phyloP scores from a whole-genome alignment of 495 filamentous ascomycete species.

The Neurospora sp. region DNA sequence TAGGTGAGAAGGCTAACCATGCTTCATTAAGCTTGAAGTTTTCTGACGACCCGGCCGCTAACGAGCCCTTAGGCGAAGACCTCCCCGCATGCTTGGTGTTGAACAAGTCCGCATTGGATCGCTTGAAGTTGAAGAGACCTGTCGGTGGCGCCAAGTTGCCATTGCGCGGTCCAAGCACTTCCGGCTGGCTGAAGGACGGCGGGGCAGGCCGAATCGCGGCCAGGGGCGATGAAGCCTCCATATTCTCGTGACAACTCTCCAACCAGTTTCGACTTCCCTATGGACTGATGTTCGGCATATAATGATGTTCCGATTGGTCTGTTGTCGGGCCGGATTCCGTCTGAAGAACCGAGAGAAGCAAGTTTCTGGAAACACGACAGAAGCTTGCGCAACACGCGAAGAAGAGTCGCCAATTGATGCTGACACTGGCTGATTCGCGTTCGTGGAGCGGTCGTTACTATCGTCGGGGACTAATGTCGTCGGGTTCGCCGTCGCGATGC shows the following conservation, averaged over 20 bases:
- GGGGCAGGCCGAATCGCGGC: conserved; percentile 86
- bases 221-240: conserved; percentile 91
- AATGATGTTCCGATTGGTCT: not conserved
- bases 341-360: not conserved
- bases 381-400: not conserved
- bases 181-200: conserved; percentile 36
- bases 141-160: conserved; percentile 47
- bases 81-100: conserved; percentile 60
- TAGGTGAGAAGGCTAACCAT: conserved; percentile 49
- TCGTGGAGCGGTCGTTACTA: not conserved
- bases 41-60: conserved; percentile 89
- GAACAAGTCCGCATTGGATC: conserved; percentile 60
- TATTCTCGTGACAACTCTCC: conserved; percentile 22
- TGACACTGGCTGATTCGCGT: not conserved
- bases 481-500: not conserved
- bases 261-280: not conserved
- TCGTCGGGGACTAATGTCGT: not conserved
- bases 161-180: conserved; percentile 34
- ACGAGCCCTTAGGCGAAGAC: conserved; percentile 80
- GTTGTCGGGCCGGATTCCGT: not conserved
- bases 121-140: conserved; percentile 43
- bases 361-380: not conserved
- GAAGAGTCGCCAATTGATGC: not conserved
- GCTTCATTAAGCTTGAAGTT: conserved; percentile 88
- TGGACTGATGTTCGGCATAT: not conserved